phyloP scores from a whole-genome alignment of 495 filamentous ascomycete species.

The Tuber aestivum region DNA sequence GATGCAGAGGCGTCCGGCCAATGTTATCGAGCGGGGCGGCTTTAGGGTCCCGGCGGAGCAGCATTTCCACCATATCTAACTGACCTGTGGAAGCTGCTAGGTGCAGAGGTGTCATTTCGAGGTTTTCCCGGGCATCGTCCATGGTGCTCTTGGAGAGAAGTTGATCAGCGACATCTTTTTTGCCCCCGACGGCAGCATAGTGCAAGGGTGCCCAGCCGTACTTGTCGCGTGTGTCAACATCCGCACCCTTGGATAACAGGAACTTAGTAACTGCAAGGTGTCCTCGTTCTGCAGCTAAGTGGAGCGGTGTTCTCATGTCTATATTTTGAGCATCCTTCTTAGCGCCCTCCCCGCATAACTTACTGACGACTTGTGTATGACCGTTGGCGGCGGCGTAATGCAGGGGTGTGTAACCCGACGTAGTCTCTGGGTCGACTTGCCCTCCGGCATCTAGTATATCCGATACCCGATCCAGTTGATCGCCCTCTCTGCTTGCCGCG shows the following conservation, averaged over 20 bases:
- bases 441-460: constrained; percentile 11
- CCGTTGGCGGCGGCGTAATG: constrained; percentile 20
- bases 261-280: not conserved
- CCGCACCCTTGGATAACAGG: constrained; percentile 7
- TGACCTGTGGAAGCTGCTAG: constrained; percentile 9
- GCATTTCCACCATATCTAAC: constrained; percentile 6
- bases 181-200: constrained; percentile 9
- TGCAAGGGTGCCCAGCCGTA: constrained; percentile 10
- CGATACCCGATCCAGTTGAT: not conserved
- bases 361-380: not conserved
- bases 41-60: constrained; percentile 6
- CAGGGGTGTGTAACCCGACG: constrained; percentile 12
- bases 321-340: constrained; percentile 7
- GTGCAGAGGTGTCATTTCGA: constrained; percentile 11
- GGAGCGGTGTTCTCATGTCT: constrained; percentile 20
- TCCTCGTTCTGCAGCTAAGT: constrained; percentile 15
- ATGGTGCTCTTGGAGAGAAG: not conserved
- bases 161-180: not conserved
- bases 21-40: not conserved
- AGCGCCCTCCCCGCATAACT: not conserved
- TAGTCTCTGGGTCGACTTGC: constrained; percentile 1
- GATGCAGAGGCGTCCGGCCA: constrained; percentile 11
- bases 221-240: constrained; percentile 5
- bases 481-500: constrained; percentile 1
- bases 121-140: not conserved